Evolutionary conservation across 2,329 filamentous ascomycete genomes (phyloP).

Genomic region (Botrytis byssoidea): DNA sequence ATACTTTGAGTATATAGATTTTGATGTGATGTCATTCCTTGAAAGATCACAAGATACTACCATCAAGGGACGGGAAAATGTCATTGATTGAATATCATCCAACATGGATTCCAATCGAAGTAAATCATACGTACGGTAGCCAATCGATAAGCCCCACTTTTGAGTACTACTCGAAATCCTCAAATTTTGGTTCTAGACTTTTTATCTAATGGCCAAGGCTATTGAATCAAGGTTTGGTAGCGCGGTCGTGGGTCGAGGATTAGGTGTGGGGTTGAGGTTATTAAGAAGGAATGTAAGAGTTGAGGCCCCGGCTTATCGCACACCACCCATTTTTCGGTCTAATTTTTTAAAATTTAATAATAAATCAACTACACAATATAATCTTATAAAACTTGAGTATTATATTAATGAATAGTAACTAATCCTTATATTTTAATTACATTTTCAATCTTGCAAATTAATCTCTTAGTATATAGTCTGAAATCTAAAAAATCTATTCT

Average conservation of each 20-base stretch:
- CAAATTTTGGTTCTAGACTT: background rate
- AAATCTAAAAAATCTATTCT: too few species aligned
- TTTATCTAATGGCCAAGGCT: background rate
- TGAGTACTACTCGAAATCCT: background rate
- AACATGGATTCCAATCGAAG: background rate
- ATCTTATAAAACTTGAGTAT: too few species aligned
- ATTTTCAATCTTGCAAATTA: too few species aligned
- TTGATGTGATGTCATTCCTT: background rate
- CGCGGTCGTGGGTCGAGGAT: background rate
- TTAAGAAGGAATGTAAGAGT: background rate
- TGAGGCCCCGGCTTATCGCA: too few species aligned
- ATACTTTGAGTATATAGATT: background rate
- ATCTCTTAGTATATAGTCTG: too few species aligned
- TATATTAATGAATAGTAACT: too few species aligned
- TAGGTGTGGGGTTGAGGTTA: background rate
- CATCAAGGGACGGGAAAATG: background rate
- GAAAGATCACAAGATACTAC: background rate
- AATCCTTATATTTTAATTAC: too few species aligned
- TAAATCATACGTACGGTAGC: background rate
- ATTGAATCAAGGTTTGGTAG: background rate
- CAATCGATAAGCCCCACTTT: background rate
- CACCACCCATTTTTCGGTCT: too few species aligned
- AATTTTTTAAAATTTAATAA: too few species aligned
- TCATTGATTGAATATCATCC: background rate
- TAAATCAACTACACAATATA: too few species aligned